These are phyloP conservation scores for Danielozyma ontarioensis DNA, from an alignment of 805 yeast genomes.

Conservation along the genomic window DNA sequence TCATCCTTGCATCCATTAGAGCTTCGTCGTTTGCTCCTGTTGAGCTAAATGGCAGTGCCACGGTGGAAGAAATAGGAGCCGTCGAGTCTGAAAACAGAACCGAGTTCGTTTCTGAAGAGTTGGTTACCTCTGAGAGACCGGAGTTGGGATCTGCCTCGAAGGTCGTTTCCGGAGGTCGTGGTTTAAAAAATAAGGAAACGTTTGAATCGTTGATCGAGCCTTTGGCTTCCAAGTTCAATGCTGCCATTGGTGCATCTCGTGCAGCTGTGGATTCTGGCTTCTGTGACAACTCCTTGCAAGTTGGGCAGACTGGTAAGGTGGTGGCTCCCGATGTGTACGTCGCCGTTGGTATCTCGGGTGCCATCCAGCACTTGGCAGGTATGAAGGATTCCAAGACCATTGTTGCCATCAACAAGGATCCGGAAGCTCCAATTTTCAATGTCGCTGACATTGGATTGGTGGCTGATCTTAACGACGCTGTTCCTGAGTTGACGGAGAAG, in stretches of 20 bases:
- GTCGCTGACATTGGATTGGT: conserved; percentile 86
- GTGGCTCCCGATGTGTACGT: conserved; percentile 94
- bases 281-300: conserved; percentile 93
- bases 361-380: conserved; percentile 97
- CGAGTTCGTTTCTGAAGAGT: conserved; percentile 70
- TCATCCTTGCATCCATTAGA: conserved; percentile 72
- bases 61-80: conserved; percentile 45
- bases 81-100: conserved; percentile 35
- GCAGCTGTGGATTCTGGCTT: conserved; percentile 97
- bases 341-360: conserved; percentile 94
- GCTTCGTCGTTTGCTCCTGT: conserved; percentile 68
- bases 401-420: conserved; percentile 92
- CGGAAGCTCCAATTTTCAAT: conserved; percentile 89
- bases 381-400: conserved; percentile 94
- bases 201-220: conserved; percentile 77
- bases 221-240: conserved; percentile 74
- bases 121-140: conserved; percentile 79
- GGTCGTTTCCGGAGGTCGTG: conserved; percentile 93
- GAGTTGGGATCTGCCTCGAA: conserved; percentile 78
- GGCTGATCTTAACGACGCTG: conserved; percentile 78
- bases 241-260: conserved; percentile 96
- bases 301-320: conserved; percentile 97
- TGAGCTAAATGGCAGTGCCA: conserved; percentile 33
- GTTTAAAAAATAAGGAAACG: conserved; percentile 82
- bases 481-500: conserved; percentile 88